These are phyloP conservation scores for Pinus tabuliformis DNA, from an alignment of 75 land plant species.

Conservation along the genomic window DNA sequence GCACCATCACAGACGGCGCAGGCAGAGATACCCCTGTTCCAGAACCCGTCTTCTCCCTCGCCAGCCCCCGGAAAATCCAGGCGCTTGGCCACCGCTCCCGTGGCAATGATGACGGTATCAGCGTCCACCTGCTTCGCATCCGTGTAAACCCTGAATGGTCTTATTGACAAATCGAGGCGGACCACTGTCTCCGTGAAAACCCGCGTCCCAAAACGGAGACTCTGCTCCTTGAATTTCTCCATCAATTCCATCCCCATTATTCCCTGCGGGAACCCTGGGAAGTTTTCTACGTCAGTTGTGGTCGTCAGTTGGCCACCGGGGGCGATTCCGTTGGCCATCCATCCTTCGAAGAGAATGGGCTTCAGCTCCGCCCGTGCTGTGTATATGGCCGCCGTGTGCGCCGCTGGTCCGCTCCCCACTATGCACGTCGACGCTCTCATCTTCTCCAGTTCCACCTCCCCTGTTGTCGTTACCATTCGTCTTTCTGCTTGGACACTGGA, in stretches of 20 bases:
- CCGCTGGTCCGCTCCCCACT: constrained; percentile 97
- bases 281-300: constrained; percentile 95
- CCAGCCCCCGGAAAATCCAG: constrained; percentile 71
- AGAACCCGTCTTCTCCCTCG: constrained; percentile 59
- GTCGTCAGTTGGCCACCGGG: constrained; percentile 99
- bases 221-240: constrained; percentile 79
- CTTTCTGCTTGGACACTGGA: not conserved
- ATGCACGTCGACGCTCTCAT: constrained; percentile 70
- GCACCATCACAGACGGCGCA: constrained; percentile 98
- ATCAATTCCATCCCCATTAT: constrained; percentile 72
- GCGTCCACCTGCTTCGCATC: constrained; percentile 51
- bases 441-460: constrained; percentile 5
- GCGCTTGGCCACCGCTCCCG: constrained; percentile 91
- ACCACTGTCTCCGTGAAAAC: constrained; percentile 78
- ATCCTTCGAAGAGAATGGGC: constrained; percentile 89
- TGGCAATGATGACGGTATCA: constrained; percentile 80
- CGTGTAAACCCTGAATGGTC: constrained; percentile 58
- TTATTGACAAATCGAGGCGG: constrained; percentile 56
- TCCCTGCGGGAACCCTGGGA: constrained; percentile 93
- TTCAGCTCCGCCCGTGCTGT: constrained; percentile 86
- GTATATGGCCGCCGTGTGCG: constrained; percentile 97
- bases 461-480: not conserved
- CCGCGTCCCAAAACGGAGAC: constrained; percentile 68
- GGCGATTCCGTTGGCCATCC: constrained; percentile 94
- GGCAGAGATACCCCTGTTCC: constrained; percentile 83